Base-by-base conservation (phyloP, 1,284 basidiomycete genomes). In the Trichosporon sp. region DNA sequence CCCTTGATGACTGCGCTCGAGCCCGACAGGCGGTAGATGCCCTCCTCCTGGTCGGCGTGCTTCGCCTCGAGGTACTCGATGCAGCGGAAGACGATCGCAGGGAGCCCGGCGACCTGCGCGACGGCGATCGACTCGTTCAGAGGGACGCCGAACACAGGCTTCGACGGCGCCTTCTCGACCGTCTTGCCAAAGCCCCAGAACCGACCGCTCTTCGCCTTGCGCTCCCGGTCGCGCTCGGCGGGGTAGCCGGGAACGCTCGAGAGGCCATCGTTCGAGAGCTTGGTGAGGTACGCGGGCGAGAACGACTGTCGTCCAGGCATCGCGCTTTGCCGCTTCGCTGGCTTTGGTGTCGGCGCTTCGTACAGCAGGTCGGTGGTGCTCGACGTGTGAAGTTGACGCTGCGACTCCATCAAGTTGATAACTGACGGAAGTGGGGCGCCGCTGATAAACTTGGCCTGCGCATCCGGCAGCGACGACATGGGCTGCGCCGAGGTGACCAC, bases 41-140 rank as follows among this genome's bases (percentile, higher is more conserved):
- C 95, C 81, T 99, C 95, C 76, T 99, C 95, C 72, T 91, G 87
- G 69, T 96, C 91, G 10, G 95, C 95, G 74, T 91, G 86, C 80
- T 92, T 92, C 33, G 87, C 86, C 82, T 95, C 91, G 62, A 95
- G 82, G 80, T 92, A 95, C 73, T 92, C 87, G 71, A 95, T 92
- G 71, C 90, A 92, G 62, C 95, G 87, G 83, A 95, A 98, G 32
- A 97, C 89, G 65, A 99, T 91, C 3, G 94, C 92, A 1, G 95
- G 96, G 19, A 99, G 83, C 70, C 90, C 89, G 60, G 90, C 91
- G 64, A 97, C 90, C 75, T 91, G 86, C 5, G 91, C 90, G 33
- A 96, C 86, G 3, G 91, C 89, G 31, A 99, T 85, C 2, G 94
- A 89, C 65, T 97, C 93, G 63, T 90, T 86, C 27, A 99, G 81